Evolutionary conservation across 1,284 basidiomycete species (phyloP), one percentile per base, ranked within the genome.

Genomic region (Apiotrichum mycotoxinovorans): DNA sequence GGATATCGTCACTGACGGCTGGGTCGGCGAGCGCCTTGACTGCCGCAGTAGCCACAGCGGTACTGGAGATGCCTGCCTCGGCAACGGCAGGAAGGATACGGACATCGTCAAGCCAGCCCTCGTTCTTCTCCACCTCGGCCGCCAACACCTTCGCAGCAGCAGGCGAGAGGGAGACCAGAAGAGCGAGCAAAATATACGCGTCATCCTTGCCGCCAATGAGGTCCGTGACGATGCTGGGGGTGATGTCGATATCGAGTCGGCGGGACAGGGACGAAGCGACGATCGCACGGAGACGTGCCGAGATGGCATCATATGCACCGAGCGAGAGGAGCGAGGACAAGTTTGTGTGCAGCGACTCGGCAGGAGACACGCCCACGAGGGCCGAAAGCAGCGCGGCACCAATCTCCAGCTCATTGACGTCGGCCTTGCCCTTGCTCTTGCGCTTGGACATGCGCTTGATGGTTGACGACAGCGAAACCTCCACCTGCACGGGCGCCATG

Each of bases 11-110:
- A 11, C 25, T 25, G 37, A 51, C 26, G 5, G 42, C 34, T 2
- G 41, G 17, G 45, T 54, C 35, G 7, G 41, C 26, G 12, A 64
- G 62, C 0, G 62, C 59, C 18, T n/a, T 34, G n/a, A 57, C 55
- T 5, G 57, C 44, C 15, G 56, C 41, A n/a, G 20, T 22, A 3
- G 34, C 38, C 1, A 35, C 43, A 23, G 27, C 44, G 8, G 23
- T 18, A 20, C n/a, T 22, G 33, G 30, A 15, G 20, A 38, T 14
- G 5, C 9, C 17, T 2, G 35, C 25, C 17, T 45, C 52, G 0
- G 57, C 60, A 1, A 64, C 38, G 2, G 62, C 51, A 3, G 63
- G 64, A 17, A 69, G 58, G 14, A 65, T 34, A n/a, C 64, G 53
- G 1, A 46, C 22, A 33, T 69, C 63, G 2, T 41, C 22, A 9